phyloP scores from a whole-genome alignment of 2,329 filamentous ascomycete genomes.

The Clonostachys sp. region DNA sequence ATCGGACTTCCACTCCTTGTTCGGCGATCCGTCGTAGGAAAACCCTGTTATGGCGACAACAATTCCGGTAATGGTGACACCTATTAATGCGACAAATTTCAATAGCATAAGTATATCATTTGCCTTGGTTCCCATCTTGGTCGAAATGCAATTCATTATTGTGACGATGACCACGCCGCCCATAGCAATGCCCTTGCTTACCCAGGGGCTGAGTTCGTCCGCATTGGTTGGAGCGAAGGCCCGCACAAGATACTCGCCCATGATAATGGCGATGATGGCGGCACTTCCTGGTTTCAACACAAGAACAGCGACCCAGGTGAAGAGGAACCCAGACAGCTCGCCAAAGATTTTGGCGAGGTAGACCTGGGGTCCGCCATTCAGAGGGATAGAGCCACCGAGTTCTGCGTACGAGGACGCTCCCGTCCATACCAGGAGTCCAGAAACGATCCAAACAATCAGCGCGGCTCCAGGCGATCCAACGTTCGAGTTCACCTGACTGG shows the following conservation, averaged over 20 bases:
- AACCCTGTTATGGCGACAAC: conserved; percentile 85
- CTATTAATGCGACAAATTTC: conserved; percentile 87
- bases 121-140: conserved; percentile 77
- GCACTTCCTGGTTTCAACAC: conserved; percentile 91
- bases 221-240: conserved; percentile 84
- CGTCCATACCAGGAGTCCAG: conserved; percentile 93
- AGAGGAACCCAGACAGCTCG: conserved; percentile 87
- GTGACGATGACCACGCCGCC: conserved; percentile 73
- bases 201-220: conserved; percentile 75
- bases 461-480: conserved; percentile 88
- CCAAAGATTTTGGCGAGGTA: conserved; percentile 97
- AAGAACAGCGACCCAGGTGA: conserved; percentile 92
- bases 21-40: conserved; percentile 71
- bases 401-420: conserved; percentile 94
- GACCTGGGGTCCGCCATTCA: conserved; percentile 91
- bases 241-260: conserved; percentile 93
- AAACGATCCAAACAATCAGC: conserved; percentile 85
- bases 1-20: conserved; percentile 79
- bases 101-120: conserved; percentile 95
- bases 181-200: conserved; percentile 84
- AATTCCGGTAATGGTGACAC: conserved; percentile 81
- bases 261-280: conserved; percentile 95
- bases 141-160: conserved; percentile 85
- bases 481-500: conserved; percentile 86
- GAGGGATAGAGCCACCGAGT: conserved; percentile 87